Percentiles rank a stretch among this genome's conserved stretches.
phyloP scores from a whole-genome alignment of 768 basidiomycete genomes.

The Tephrocybe sp. region DNA sequence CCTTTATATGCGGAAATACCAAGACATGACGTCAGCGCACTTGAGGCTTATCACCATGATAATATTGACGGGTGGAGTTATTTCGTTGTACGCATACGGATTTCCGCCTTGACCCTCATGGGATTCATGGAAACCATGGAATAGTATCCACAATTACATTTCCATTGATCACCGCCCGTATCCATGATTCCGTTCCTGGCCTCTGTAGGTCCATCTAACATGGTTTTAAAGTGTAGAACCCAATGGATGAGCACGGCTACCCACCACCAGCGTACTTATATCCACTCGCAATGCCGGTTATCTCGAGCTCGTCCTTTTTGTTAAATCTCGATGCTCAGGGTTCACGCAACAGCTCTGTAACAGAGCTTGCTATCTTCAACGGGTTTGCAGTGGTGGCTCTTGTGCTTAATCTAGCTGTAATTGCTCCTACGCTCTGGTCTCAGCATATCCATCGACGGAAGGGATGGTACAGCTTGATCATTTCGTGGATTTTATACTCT shows the following conservation, averaged over 20 bases:
- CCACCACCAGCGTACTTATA: neutral
- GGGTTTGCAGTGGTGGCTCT: conserved; percentile 5
- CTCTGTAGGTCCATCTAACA: too few relatives aligned
- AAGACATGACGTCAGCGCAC: conserved; percentile 17
- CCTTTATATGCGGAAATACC: conserved; percentile 12
- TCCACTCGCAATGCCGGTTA: neutral
- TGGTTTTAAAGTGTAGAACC: too few relatives aligned
- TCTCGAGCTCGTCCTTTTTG: neutral
- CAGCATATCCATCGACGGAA: conserved; percentile 13
- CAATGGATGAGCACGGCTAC: too few relatives aligned
- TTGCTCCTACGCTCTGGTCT: conserved; percentile 11
- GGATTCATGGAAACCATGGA: too few relatives aligned
- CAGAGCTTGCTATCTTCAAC: conserved; percentile 5
- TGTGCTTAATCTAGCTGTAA: conserved; percentile 6
- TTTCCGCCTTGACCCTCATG: too few relatives aligned
- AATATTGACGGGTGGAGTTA: too few relatives aligned
- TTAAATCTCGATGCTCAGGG: neutral
- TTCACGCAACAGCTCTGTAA: too few relatives aligned
- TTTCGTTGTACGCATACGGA: too few relatives aligned
- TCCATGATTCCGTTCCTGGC: too few relatives aligned
- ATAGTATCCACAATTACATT: too few relatives aligned
- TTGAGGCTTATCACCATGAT: too few relatives aligned
- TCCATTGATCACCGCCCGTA: too few relatives aligned
- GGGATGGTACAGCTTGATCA: conserved; percentile 22
- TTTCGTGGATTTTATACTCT: conserved; percentile 22